Base-by-base conservation (phyloP, 139 green algal genomes). In the Picochlorum sp. region DNA sequence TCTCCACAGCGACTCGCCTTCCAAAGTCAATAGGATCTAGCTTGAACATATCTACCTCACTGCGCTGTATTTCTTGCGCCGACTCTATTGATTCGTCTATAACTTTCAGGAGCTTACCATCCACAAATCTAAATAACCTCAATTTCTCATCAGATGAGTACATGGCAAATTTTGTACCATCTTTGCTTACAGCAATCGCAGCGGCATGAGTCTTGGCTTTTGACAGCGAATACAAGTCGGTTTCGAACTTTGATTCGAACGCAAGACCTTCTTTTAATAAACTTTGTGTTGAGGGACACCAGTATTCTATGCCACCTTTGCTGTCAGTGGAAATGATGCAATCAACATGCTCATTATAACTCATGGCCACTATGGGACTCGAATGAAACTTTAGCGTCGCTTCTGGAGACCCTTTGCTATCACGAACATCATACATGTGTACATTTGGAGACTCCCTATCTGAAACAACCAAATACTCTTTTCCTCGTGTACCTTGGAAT, bases 21-120 rank as follows among this genome's bases (percentile, higher is more conserved):
- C 90, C 90, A 79, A 97, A 98, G 66, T 97, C 91, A 45, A 97
- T 93, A 63, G 87, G 73, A 21, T 97, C 92, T 30, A 98, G 67
- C 21, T 73, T 67, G 60, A 77, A 86, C 50, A 73, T 21, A 47
- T 86, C 79, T 64, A 54, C 54, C 15, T 20, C 16, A 13, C 47
- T 26, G 15, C n/a, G 4, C n/a, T 54, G n/a, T 54, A 54, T 54
- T 47, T 95, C 85, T 23, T 88, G 79, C 1, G 88, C 83, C 6
- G 83, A 85, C 56, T 83, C 82, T n/a, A 92, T 24, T 9, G 76
- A 88, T 74, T 98, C 94, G 65, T 98, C 87, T 49, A 95, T 96
- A 4, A 65, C 78, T 6, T 83, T 66, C 11, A 76, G 67, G 38
- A 97, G 80, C 77, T 96, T 96, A 49, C 91, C 93, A 2, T 83